Percentiles rank a stretch among this genome's conserved stretches.
Evolutionary conservation across 1,284 basidiomycete genomes (phyloP).

Genomic region (Golubevia sp.): DNA sequence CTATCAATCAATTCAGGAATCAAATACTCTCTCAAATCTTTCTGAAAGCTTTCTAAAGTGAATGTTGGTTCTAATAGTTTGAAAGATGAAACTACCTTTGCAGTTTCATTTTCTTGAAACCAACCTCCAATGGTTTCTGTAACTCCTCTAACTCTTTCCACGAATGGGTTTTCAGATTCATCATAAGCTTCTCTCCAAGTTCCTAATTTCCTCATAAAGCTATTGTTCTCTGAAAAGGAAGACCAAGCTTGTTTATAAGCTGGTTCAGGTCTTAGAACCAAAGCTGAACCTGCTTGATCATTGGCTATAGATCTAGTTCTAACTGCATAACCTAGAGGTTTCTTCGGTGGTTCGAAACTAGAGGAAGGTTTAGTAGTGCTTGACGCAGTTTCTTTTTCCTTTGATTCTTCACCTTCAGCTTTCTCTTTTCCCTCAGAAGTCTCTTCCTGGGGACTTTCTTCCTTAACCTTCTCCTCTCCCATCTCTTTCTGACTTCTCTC

Average conservation of each 20-base stretch:
- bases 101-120: slow-evolving; percentile 98
- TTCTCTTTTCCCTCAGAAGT: slow-evolving; percentile 8
- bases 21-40: slow-evolving; percentile 93
- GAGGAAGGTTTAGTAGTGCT: not conserved
- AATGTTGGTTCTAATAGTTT: slow-evolving; percentile 85
- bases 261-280: slow-evolving; percentile 46
- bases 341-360: slow-evolving; percentile 7
- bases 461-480: slow-evolving; percentile 1
- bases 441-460: too few relatives aligned
- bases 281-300: slow-evolving; percentile 34
- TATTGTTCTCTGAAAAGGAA: slow-evolving; percentile 38
- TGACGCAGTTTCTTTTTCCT: not conserved
- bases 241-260: slow-evolving; percentile 45
- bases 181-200: slow-evolving; percentile 67
- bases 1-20: slow-evolving; percentile 97
- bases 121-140: slow-evolving; percentile 83
- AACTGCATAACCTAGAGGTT: slow-evolving; percentile 44
- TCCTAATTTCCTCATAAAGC: slow-evolving; percentile 32
- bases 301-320: slow-evolving; percentile 20
- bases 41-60: slow-evolving; percentile 81
- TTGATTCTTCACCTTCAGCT: not conserved
- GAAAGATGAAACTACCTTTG: slow-evolving; percentile 86
- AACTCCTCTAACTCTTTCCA: slow-evolving; percentile 79
- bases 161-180: slow-evolving; percentile 89
- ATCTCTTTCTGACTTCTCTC: not conserved